These are phyloP conservation scores for Blepharisma japonicum DNA, from an alignment of 73 alveolate genomes.

Conservation along the genomic window DNA sequence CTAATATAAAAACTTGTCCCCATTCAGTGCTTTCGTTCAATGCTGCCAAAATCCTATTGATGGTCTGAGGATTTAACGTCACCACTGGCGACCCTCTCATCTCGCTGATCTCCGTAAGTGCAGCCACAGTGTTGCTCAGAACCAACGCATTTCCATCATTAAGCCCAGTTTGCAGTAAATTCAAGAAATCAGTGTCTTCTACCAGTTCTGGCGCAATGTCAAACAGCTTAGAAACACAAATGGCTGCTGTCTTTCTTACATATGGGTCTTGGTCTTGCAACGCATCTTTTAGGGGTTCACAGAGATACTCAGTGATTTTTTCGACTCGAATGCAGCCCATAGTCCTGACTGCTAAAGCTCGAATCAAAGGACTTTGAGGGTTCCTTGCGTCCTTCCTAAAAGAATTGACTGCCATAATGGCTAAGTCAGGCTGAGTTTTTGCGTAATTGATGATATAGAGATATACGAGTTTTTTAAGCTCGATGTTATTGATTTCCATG, in stretches of 20 bases:
- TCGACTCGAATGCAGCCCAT: conserved; percentile 96
- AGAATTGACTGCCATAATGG: conserved; percentile 97
- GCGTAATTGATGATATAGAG: conserved; percentile 98
- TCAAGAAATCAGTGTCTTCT: conserved; percentile 96
- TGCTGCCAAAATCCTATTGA: conserved; percentile 95
- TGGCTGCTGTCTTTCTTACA: conserved; percentile 98
- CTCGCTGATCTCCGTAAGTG: conserved; percentile 90
- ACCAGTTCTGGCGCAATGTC: conserved; percentile 93
- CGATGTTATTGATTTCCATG: conserved; percentile 91
- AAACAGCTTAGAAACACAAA: conserved; percentile 94
- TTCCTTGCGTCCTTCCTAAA: conserved; percentile 91
- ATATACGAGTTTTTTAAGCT: conserved; percentile 96
- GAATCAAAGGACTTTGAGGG: conserved; percentile 74
- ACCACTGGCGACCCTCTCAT: conserved; percentile 24
- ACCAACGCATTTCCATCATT: conserved; percentile 68
- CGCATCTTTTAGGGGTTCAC: conserved; percentile 81
- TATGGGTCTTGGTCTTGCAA: conserved; percentile 96
- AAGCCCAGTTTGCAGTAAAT: conserved; percentile 72
- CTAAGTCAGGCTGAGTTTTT: conserved; percentile 97
- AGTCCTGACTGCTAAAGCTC: conserved; percentile 93
- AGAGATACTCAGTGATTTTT: conserved; percentile 62
- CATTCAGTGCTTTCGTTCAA: conserved; percentile 98
- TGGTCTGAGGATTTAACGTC: conserved; percentile 30
- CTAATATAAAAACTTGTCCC: conserved; percentile 96
- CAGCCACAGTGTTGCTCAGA: conserved; percentile 97